Percentiles rank a stretch among this genome's conserved stretches.
These are phyloP conservation scores for Globisporangium cystogenes DNA, from an alignment of 352 stramenopile species.

Conservation along the genomic window DNA sequence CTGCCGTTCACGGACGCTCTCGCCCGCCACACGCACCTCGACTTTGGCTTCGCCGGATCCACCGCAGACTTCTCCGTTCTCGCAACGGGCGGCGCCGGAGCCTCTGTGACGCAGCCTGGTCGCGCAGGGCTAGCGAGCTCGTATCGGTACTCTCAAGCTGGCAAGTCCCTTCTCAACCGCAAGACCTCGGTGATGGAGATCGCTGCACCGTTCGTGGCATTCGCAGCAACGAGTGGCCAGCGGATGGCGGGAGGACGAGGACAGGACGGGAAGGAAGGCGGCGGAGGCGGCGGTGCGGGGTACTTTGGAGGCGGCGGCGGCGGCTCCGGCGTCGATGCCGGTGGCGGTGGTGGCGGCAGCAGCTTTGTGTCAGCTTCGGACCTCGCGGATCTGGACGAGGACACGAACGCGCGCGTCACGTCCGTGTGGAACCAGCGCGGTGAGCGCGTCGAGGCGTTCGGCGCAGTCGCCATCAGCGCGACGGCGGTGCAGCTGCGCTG, in stretches of 20 bases:
- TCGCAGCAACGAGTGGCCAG: conserved; percentile 34
- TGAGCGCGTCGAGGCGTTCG: conserved; percentile 23
- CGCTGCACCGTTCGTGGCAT: conserved; percentile 16
- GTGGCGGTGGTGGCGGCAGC: conserved; percentile 55
- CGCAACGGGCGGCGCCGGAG: conserved; percentile 43
- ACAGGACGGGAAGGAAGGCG: conserved; percentile 67
- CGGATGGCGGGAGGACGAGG: conserved; percentile 42
- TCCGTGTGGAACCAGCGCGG: conserved; percentile 7
- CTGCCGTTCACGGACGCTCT: conserved; percentile 37
- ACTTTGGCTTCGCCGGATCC: conserved; percentile 41
- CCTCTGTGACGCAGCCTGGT: conserved; percentile 18
- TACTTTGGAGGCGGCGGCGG: conserved; percentile 74
- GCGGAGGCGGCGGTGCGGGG: conserved; percentile 71
- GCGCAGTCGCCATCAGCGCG: conserved; percentile 18
- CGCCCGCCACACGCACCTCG: conserved; percentile 41
- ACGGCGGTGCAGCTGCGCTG: conserved; percentile 35
- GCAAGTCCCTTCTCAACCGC: conserved; percentile 26
- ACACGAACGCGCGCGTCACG: conserved; percentile 12
- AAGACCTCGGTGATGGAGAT: conserved; percentile 28
- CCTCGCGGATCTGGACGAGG: conserved; percentile 14
- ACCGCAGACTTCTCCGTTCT: conserved; percentile 46
- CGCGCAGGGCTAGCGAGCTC: conserved; percentile 35
- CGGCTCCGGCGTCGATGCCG: conserved; percentile 49
- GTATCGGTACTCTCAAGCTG: conserved; percentile 33
- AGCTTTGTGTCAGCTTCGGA: conserved; percentile 35